A percentile compares a stretch with the other conserved stretches of the same genome.
Evolutionary conservation across 129 eudicot species (phyloP).

Genomic region (Tagetes patula): DNA sequence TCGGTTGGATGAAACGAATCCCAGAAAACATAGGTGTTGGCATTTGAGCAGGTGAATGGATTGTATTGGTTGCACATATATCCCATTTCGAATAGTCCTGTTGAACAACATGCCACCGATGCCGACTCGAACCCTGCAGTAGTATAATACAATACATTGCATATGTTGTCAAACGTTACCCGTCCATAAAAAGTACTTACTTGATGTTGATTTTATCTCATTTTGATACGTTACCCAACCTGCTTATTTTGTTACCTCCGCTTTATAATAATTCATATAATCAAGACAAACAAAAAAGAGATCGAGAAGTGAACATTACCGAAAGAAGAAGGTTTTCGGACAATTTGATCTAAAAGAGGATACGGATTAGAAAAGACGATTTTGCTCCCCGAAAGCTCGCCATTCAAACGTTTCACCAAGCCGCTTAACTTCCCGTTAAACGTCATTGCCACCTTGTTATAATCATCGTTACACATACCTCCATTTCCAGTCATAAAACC

Average conservation of each 20-base stretch:
- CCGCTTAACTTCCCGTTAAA: slow-evolving; percentile 53
- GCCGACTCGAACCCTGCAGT: slow-evolving; percentile 59
- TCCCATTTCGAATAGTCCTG: slow-evolving; percentile 80
- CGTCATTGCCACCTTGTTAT: slow-evolving; percentile 55
- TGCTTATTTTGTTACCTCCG: neutral
- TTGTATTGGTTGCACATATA: slow-evolving; percentile 56
- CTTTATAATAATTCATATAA: neutral
- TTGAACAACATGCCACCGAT: slow-evolving; percentile 65
- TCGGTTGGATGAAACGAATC: slow-evolving; percentile 85
- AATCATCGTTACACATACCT: slow-evolving; percentile 45
- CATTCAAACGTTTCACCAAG: slow-evolving; percentile 45
- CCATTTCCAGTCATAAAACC: slow-evolving; percentile 42
- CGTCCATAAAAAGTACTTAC: too few species aligned
- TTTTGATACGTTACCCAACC: neutral
- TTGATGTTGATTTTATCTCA: neutral
- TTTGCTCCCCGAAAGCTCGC: slow-evolving; percentile 45
- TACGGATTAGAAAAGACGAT: slow-evolving; percentile 74
- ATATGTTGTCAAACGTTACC: too few species aligned
- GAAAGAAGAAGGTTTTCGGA: slow-evolving; percentile 50
- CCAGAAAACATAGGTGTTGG: slow-evolving; percentile 71
- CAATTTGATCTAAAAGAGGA: slow-evolving; percentile 41
- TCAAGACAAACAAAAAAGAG: neutral
- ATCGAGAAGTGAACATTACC: slow-evolving; percentile 42
- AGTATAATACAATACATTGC: too few species aligned
- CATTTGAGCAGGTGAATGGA: slow-evolving; percentile 70